These are phyloP conservation scores for Raffaelea arxii DNA, from an alignment of 2,329 filamentous ascomycete species.

Conservation along the genomic window DNA sequence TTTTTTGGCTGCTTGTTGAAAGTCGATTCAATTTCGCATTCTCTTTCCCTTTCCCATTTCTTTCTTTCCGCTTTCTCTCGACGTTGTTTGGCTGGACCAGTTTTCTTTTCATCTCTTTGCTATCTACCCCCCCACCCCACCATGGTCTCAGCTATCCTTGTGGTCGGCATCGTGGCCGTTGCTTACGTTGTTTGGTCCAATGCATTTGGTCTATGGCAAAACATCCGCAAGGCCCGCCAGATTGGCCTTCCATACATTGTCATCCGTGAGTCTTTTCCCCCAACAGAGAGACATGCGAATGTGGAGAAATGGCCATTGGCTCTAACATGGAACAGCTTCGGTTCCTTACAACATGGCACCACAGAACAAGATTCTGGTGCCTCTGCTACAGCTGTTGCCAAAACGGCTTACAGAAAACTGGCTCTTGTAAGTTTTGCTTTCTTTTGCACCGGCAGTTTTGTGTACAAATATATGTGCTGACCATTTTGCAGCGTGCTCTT, in stretches of 20 bases:
- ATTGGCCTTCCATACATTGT: conserved; percentile 44
- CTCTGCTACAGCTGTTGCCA: conserved; percentile 46
- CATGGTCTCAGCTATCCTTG: conserved; percentile 27
- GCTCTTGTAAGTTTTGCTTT: conserved; percentile 41
- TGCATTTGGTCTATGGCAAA: conserved; percentile 26
- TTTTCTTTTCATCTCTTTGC: not conserved
- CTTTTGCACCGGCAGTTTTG: not conserved
- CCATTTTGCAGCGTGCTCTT: conserved; percentile 35
- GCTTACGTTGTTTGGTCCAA: conserved; percentile 23
- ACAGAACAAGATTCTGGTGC: no score
- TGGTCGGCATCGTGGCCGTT: conserved; percentile 23
- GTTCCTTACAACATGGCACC: no score
- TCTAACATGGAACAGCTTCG: no score
- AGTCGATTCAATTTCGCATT: not conserved
- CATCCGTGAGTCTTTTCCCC: conserved; percentile 41
- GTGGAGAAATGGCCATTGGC: no score
- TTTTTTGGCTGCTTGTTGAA: not conserved
- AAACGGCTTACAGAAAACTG: conserved; percentile 44
- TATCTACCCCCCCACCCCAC: not conserved
- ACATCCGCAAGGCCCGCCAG: conserved; percentile 39
- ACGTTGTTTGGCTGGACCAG: not conserved
- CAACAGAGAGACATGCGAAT: no score
- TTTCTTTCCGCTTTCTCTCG: not conserved
- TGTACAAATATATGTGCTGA: conserved; percentile 1
- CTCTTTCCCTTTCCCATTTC: not conserved